Evolutionary conservation across 305 asterid species (phyloP).

Genomic region (Fraxinus paxiana): DNA sequence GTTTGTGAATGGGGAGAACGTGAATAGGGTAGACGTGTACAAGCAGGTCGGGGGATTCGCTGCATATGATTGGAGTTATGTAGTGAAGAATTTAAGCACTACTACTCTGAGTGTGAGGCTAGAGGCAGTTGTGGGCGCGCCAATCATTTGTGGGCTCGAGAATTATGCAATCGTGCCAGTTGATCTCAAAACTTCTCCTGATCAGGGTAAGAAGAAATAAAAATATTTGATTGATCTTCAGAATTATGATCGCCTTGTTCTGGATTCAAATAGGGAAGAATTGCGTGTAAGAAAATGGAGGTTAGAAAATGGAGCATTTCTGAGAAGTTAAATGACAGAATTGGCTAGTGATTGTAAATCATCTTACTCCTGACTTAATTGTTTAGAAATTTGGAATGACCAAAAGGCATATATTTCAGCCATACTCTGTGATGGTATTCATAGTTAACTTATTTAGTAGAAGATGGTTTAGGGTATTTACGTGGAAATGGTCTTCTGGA

Average conservation of each 20-base stretch:
- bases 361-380: conserved; percentile 2
- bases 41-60: conserved; percentile 74
- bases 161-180: conserved; percentile 85
- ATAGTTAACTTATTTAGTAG: neutral
- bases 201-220: conserved; percentile 53
- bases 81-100: conserved; percentile 74
- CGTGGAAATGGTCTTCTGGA: neutral
- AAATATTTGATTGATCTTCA: neutral
- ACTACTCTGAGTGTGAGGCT: conserved; percentile 62
- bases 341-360: neutral
- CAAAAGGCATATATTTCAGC: neutral
- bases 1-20: conserved; percentile 62
- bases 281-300: neutral
- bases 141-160: conserved; percentile 81
- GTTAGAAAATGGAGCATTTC: neutral
- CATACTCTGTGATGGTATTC: neutral
- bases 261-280: conserved; percentile 9
- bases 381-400: neutral
- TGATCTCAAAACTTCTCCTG: conserved; percentile 71
- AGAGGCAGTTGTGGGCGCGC: conserved; percentile 63
- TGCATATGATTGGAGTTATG: conserved; percentile 72
- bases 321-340: neutral
- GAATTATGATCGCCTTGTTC: conserved; percentile 2
- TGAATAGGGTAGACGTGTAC: conserved; percentile 67
- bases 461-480: neutral